Base-by-base conservation (phyloP, 2,329 filamentous ascomycete genomes). In the Colletotrichum incanum region DNA sequence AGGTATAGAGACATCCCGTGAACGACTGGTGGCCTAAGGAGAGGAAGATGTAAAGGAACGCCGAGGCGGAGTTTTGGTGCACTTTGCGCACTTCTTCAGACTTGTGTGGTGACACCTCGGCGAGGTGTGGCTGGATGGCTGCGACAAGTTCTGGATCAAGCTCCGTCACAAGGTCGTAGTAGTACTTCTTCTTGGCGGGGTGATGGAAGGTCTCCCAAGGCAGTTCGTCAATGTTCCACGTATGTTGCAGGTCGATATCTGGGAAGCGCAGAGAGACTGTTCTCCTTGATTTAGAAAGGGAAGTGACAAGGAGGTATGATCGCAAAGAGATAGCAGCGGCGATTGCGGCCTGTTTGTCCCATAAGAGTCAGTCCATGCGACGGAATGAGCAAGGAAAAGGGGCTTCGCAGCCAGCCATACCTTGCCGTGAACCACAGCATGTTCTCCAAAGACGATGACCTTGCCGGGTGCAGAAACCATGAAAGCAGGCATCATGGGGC, bases 391-490 rank as follows among this genome's bases (percentile, higher is more conserved):
- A 20, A 66, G 43, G 26, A 59, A 49, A 73, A 72, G 70, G 65
- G 52, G 3, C 28, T 49, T 52, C 47, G 39, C 20, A 18, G 49
- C 28, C 59, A 69, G 58, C 77, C 84, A 67, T 84, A 94, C 93
- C 90, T 98, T 98, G 79, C 95, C 95, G 80, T 99, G 91, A 26
- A 99, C 96, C n/a, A 98, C 96, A 2, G 96, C 93, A 85, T 99
- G 96, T 82, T 99, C 96, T 76, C 96, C 96, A 84, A 96, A 98
- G 65, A 98, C 94, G 81, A 99, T 99, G 79, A 98, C 96, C 82
- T 99, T 99, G 75, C 96, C 97, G 0, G 96, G 96, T 2, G 97
- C 96, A 20, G 96, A 98, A 69, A 98, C 95, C 94, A 99, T 98
- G 81, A 99, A 99, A 73, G 95, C 87, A 54, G 96, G 95, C 84